A percentile compares a stretch with the other conserved stretches of the same genome.
These are phyloP conservation scores for Termitomyces sp. DNA, from an alignment of 768 basidiomycete genomes.

Conservation along the genomic window DNA sequence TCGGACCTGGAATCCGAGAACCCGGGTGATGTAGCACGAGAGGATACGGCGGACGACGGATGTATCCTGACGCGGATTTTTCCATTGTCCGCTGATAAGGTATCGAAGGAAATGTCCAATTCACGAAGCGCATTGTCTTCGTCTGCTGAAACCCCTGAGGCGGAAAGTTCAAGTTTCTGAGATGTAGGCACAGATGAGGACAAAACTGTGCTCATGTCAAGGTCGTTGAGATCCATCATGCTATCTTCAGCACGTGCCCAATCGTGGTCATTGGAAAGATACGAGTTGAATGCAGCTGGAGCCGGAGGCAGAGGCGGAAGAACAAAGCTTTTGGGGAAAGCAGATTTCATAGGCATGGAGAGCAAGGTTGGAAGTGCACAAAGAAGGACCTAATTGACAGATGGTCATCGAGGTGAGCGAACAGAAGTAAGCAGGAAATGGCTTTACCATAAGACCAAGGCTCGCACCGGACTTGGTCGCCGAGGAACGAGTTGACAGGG, in stretches of 20 bases:
- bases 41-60: slow-evolving; percentile 44
- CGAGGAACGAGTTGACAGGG: slow-evolving; percentile 36
- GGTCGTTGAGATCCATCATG: slow-evolving; percentile 45
- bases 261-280: slow-evolving; percentile 48
- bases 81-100: slow-evolving; percentile 56
- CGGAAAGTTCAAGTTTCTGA: slow-evolving; percentile 55
- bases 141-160: slow-evolving; percentile 34
- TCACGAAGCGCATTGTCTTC: slow-evolving; percentile 45
- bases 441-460: slow-evolving; percentile 64
- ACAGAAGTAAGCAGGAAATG: slow-evolving; percentile 5
- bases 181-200: slow-evolving; percentile 25
- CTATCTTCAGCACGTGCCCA: slow-evolving; percentile 39
- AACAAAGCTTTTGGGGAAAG: slow-evolving; percentile 51
- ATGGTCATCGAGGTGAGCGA: slow-evolving; percentile 10
- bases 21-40: slow-evolving; percentile 30
- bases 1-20: slow-evolving; percentile 19
- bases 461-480: slow-evolving; percentile 53
- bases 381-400: slow-evolving; percentile 56
- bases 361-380: slow-evolving; percentile 74
- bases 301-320: slow-evolving; percentile 39
- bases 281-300: slow-evolving; percentile 37
- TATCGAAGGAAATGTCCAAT: slow-evolving; percentile 70
- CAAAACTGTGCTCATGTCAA: slow-evolving; percentile 25
- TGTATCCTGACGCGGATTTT: slow-evolving; percentile 73
- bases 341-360: slow-evolving; percentile 55